Percentiles rank a stretch among this genome's conserved stretches.
Evolutionary conservation across 2,329 filamentous ascomycete genomes (phyloP).

Genomic region (Aspergillus aculeatus): DNA sequence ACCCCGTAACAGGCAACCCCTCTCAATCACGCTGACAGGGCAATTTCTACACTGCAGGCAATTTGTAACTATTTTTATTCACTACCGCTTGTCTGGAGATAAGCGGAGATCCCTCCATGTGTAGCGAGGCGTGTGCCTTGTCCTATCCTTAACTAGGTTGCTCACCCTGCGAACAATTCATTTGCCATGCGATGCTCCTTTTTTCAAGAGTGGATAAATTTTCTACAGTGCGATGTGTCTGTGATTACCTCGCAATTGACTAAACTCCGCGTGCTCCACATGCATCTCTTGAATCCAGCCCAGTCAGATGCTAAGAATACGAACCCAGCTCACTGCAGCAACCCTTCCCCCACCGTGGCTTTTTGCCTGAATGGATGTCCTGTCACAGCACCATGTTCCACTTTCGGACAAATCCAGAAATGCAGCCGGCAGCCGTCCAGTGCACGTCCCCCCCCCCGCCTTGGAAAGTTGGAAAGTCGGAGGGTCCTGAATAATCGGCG

Average conservation of each 20-base stretch:
- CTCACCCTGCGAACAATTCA: background rate
- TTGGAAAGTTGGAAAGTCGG: background rate
- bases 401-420: background rate
- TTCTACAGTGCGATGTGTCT: background rate
- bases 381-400: background rate
- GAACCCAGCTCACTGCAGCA: background rate
- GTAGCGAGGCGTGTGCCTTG: background rate
- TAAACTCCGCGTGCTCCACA: background rate
- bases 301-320: constrained; percentile 5
- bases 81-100: background rate
- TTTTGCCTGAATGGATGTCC: background rate
- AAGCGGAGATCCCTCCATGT: background rate
- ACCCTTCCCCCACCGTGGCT: background rate
- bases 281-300: background rate
- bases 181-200: background rate
- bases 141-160: background rate
- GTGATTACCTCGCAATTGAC: background rate
- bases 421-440: background rate
- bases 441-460: background rate
- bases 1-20: constrained; percentile 3
- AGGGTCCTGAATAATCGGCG: background rate
- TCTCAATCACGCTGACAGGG: too few relatives aligned
- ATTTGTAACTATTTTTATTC: too few relatives aligned
- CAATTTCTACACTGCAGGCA: too few relatives aligned
- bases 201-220: background rate